Percentiles rank a stretch among this genome's conserved stretches.
Conservation (phyloP, 2,329 filamentous ascomycete genomes). For the Exophiala calicioides region DNA sequence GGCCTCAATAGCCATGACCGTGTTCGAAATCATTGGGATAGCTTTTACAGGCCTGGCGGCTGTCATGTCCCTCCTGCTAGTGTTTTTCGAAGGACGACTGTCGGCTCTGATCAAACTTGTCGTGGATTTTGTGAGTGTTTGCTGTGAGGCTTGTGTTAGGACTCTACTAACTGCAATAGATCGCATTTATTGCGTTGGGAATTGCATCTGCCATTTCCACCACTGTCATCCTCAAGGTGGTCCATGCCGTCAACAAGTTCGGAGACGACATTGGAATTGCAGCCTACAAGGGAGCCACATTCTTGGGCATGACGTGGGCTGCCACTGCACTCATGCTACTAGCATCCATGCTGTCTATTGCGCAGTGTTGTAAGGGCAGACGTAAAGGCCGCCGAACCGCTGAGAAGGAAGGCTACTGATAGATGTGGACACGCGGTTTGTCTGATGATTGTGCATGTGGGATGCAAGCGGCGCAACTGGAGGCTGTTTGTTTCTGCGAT, state of each 20-base stretch:
- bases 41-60: constrained; percentile 54
- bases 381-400: constrained; percentile 14
- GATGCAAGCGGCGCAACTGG: too few relatives aligned
- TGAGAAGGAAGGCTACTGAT: constrained; percentile 17
- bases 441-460: not conserved
- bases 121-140: constrained; percentile 44
- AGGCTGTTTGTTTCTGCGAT: too few relatives aligned
- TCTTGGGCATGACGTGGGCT: constrained; percentile 62
- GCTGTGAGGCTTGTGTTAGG: constrained; percentile 1
- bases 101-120: constrained; percentile 54
- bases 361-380: constrained; percentile 27
- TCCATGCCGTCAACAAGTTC: constrained; percentile 56
- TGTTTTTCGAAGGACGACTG: constrained; percentile 49
- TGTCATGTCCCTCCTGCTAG: constrained; percentile 46
- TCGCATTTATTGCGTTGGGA: constrained; percentile 63
- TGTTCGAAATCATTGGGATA: constrained; percentile 62
- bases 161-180: constrained; percentile 29
- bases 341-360: constrained; percentile 34
- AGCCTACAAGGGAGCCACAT: constrained; percentile 57
- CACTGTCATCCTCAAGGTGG: constrained; percentile 58
- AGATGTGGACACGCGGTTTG: not conserved
- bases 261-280: constrained; percentile 53
- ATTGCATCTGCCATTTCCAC: constrained; percentile 74
- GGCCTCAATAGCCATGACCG: constrained; percentile 55
- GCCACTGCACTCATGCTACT: constrained; percentile 50